Conservation (phyloP, 345 rosid species). For the Pugionium dolabratum region DNA sequence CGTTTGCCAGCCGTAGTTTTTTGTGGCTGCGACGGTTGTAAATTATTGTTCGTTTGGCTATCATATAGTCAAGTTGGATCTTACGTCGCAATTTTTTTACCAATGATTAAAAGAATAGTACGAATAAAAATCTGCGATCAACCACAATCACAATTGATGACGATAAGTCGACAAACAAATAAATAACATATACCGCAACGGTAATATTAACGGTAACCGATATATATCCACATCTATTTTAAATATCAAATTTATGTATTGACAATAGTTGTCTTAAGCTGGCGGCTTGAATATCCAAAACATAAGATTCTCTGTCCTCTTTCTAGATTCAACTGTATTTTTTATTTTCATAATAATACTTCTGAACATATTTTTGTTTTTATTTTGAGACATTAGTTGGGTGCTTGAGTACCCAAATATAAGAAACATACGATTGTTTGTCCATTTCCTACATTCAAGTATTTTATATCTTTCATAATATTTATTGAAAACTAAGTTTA, state of each 20-base stretch:
- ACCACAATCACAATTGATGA: too few species aligned
- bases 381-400: constrained; percentile 20
- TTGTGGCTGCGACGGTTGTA: too few species aligned
- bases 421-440: constrained; percentile 26
- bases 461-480: constrained; percentile 18
- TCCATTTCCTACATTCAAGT: constrained; percentile 16
- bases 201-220: too few species aligned
- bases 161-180: too few species aligned
- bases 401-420: constrained; percentile 22
- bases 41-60: too few species aligned
- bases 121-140: too few species aligned
- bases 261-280: constrained; percentile 25
- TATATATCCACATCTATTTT: constrained; percentile 11
- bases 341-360: neutral
- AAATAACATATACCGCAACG: too few species aligned
- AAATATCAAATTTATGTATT: neutral
- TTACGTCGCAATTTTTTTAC: too few species aligned
- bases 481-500: too few species aligned
- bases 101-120: too few species aligned
- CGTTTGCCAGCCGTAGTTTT: too few species aligned
- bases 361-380: constrained; percentile 31
- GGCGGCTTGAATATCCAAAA: constrained; percentile 25
- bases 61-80: too few species aligned
- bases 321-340: constrained; percentile 12
- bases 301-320: constrained; percentile 24